phyloP scores from a whole-genome alignment of 2,329 filamentous ascomycete genomes.

The Chrysoporthe puriensis region DNA sequence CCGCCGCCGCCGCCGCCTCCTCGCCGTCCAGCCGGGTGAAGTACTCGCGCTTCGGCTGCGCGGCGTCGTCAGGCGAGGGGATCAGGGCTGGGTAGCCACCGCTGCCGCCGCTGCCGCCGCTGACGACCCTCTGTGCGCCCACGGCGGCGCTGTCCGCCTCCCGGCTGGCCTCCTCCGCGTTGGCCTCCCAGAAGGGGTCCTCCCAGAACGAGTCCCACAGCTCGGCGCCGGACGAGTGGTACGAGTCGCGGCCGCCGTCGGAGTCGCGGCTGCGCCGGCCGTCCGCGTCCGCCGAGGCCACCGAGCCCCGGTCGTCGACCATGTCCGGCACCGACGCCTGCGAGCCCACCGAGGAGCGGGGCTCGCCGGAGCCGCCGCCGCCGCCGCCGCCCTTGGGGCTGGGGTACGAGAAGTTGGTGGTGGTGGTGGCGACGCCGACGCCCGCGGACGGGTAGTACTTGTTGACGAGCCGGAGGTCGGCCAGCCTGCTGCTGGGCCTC shows the following conservation, averaged over 20 bases:
- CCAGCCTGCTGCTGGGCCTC: conserved; percentile 20
- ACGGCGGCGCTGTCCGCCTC: conserved; percentile 9
- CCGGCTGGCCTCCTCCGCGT: conserved; percentile 7
- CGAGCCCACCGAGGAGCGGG: conserved; percentile 28
- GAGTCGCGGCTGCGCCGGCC: not conserved
- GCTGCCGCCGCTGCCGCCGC: conserved; percentile 8
- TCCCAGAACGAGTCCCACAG: conserved; percentile 29
- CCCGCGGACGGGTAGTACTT: conserved; percentile 24
- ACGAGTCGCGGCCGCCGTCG: conserved; percentile 5
- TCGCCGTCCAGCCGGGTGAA: not conserved
- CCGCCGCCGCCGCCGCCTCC: not conserved
- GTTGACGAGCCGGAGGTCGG: conserved; percentile 28
- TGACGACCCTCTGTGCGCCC: conserved; percentile 3
- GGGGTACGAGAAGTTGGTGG: conserved; percentile 28
- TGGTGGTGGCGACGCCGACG: not conserved
- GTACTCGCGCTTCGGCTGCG: conserved; percentile 9
- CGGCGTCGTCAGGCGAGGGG: conserved; percentile 14
- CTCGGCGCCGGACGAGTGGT: conserved; percentile 24
- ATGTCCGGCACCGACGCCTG: conserved; percentile 26
- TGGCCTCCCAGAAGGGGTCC: conserved; percentile 24
- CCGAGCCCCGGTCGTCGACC: conserved; percentile 28
- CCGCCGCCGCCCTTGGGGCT: not conserved
- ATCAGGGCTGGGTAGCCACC: conserved; percentile 22
- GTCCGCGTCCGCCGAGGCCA: conserved; percentile 24
- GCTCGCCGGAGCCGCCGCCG: not conserved